A percentile compares a stretch with the other conserved stretches of the same genome.
These are phyloP conservation scores for Pistacia atlantica DNA, from an alignment of 345 rosid species.

Conservation along the genomic window DNA sequence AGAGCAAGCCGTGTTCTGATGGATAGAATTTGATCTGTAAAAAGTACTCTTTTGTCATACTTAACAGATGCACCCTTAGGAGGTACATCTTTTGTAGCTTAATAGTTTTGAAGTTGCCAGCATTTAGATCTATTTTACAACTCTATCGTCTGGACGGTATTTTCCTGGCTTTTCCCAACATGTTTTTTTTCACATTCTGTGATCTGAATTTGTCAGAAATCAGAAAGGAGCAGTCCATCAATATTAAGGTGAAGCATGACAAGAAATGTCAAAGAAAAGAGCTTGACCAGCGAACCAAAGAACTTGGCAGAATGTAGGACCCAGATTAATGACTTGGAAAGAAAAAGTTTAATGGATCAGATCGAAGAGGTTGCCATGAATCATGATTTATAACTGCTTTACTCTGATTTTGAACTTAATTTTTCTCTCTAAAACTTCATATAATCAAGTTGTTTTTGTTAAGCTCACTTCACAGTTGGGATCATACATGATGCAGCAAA, in stretches of 20 bases:
- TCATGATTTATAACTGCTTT: too few species aligned
- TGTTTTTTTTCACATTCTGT: not conserved
- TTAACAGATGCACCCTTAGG: too few species aligned
- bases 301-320: conserved; percentile 20
- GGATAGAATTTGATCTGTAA: too few species aligned
- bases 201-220: conserved; percentile 20
- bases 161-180: not conserved
- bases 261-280: conserved; percentile 5
- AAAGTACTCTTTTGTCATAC: too few species aligned
- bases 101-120: too few species aligned
- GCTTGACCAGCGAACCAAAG: conserved; percentile 1
- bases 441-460: not conserved
- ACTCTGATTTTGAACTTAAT: too few species aligned
- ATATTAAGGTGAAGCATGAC: conserved; percentile 9
- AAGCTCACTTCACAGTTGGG: conserved; percentile 3
- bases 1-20: too few species aligned
- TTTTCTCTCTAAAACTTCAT: too few species aligned
- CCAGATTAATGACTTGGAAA: not conserved
- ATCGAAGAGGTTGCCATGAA: conserved; percentile 4
- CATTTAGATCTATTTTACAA: too few species aligned
- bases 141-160: not conserved
- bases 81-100: too few species aligned
- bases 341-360: not conserved
- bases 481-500: conserved; percentile 25
- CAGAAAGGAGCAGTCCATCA: conserved; percentile 5